Base-by-base conservation (phyloP, 1,284 basidiomycete genomes). In the Prillingera fragicola region DNA sequence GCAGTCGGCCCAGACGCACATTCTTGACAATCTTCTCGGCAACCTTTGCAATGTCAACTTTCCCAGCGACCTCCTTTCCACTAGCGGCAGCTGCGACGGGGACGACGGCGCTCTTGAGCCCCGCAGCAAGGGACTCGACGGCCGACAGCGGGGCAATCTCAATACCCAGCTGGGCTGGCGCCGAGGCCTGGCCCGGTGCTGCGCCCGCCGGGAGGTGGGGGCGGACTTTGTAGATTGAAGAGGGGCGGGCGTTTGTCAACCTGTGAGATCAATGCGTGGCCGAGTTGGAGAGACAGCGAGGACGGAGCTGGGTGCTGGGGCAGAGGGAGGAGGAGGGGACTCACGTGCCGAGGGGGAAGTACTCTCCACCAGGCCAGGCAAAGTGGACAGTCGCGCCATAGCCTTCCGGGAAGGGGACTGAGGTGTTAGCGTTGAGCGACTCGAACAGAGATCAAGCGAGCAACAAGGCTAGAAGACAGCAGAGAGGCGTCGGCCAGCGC, bases 381-480 rank as follows among this genome's bases (percentile, higher is more conserved):
- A 94, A 84, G 67, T 94, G 89, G 2, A 94, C 87, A 0, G 87
- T 84, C 10, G 86, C 87, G 23, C 84, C 90, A 64, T 83, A 92
- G 5, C 88, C 87, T 21, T 87, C 84, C 1, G 90, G 90, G 56
- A 94, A 91, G 0, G 87, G 82, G 0, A 87, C 86, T 79, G 37
- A 42, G 31, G 40, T 51, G 21, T 17, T 21, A 23, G 15, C 29
- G 29, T n/a, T 17, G 29, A 31, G 29, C 13, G 29, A 15, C 29
- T 31, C 9, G n/a, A 31, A 17, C 29, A 17, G 14, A 7, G 29
- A 31, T 17, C 4, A 31, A 15, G 29, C n/a, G 29, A n/a, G 7
- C 29, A 17, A 17, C 6, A 6, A 31, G 2, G 7, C 8, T 17
- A 7, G 14, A 2, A 2, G 29, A 7, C 7, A 31, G 29, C 29